Evolutionary conservation across 768 basidiomycete genomes (phyloP), one percentile per base, ranked within the genome.

Genomic region (Lactarius deliciosus): DNA sequence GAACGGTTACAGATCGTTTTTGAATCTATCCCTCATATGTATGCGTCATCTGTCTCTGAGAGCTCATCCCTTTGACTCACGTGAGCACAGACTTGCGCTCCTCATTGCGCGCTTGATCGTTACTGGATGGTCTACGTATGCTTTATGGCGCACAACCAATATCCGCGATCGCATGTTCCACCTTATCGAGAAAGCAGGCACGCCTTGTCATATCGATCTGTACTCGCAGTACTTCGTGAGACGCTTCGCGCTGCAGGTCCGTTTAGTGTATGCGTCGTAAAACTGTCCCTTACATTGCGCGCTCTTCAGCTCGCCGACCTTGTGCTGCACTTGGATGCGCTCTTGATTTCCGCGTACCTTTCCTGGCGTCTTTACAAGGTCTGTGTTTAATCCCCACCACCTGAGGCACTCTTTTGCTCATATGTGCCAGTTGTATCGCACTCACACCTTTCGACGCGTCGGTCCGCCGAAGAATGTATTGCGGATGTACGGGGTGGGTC

Each of bases 21-120:
- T 43, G 81, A 84, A 64, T 86, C 85, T 1, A 79, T 84, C 2
- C 83, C 86, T 20, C 85, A 86, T 70, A 73, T 81, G 85, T 85
- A 68, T 63, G 81, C 71, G 18, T 3, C 2, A 22, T 53, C 32
- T 40, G 5, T 13, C 22, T 15, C 43, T 63, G 32, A 59, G 18
- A 41, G 10, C 13, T 47, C 16, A 53, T 50, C 25, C 58, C 56
- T 7, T 30, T 36, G 25, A 32, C 9, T 56, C 15, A 63, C 16
- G 28, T 13, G n/a, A 5, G 43, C 47, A 56, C 45, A 85, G 85
- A 5, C 72, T 85, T 30, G 81, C 85, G 0, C 82, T 81, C 4
- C 70, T 85, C 6, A 77, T 79, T 57, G 81, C 82, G 16, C 85
- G 85, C 9, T 25, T 77, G 1, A 69, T 85, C 15, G 69, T 81